These are phyloP conservation scores for Plasmodium yoelii DNA, from an alignment of 169 alveolate genomes.

Conservation along the genomic window DNA sequence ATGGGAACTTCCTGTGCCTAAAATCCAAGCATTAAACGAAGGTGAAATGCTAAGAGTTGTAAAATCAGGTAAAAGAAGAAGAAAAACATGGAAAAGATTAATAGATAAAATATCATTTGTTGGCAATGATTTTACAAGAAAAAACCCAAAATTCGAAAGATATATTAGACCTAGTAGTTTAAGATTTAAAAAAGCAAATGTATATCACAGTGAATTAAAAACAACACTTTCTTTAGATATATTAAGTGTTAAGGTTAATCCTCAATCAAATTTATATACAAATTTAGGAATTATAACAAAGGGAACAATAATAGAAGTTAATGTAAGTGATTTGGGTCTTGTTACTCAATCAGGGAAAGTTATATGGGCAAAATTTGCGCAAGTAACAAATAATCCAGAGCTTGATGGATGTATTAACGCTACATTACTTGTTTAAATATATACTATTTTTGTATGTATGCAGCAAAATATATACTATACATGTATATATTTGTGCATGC, in stretches of 20 bases:
- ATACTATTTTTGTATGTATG: not conserved
- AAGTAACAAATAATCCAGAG: conserved; percentile 99
- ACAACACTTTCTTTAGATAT: conserved; percentile 96
- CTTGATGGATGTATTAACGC: conserved; percentile 99
- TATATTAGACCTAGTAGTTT: conserved; percentile 98
- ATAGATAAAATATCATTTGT: conserved; percentile 98
- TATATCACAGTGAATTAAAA: conserved; percentile 98
- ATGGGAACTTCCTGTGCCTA: conserved; percentile 99
- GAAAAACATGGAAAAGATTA: conserved; percentile 98
- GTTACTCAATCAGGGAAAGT: conserved; percentile 99
- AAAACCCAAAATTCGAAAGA: conserved; percentile 99
- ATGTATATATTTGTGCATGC: not conserved
- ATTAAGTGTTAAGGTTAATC: conserved; percentile 98
- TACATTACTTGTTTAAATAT: conserved; percentile 93
- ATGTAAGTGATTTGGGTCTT: conserved; percentile 98
- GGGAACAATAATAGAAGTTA: conserved; percentile 98
- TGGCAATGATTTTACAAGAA: conserved; percentile 98
- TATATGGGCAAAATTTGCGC: conserved; percentile 99
- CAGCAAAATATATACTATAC: not conserved
- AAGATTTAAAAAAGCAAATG: conserved; percentile 99
- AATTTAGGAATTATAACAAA: conserved; percentile 98
- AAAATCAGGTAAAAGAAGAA: conserved; percentile 95
- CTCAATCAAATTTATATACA: conserved; percentile 97
- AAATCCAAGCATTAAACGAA: conserved; percentile 94
- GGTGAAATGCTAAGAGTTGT: conserved; percentile 95